phyloP scores from a whole-genome alignment of 75 land plant species.

The Selaginella moellendorffii region DNA sequence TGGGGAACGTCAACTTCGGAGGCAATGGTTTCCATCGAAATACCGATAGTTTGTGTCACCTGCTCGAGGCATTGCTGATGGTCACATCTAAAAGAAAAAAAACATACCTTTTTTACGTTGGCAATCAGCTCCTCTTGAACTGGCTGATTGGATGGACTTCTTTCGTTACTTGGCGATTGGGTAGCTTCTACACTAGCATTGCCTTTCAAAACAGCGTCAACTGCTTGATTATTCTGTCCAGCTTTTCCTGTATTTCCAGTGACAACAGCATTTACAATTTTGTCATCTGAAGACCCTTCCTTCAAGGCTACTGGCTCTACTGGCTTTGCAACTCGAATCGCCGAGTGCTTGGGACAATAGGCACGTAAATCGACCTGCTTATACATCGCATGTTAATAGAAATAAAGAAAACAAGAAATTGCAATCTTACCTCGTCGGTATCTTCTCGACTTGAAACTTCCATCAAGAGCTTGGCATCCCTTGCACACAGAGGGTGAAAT shows the following conservation, averaged over 20 bases:
- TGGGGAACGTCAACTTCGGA: not conserved
- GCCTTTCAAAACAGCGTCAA: not conserved
- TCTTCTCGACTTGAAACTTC: slow-evolving; percentile 67
- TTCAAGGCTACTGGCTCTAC: not conserved
- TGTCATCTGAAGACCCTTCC: too few species aligned
- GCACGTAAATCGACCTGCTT: slow-evolving; percentile 79
- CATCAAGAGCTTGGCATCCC: slow-evolving; percentile 62
- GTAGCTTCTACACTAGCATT: not conserved
- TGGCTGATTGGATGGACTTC: not conserved
- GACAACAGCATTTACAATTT: too few species aligned
- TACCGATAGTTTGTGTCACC: not conserved
- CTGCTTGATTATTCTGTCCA: not conserved
- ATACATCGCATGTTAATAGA: too few species aligned
- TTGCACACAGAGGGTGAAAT: slow-evolving; percentile 89
- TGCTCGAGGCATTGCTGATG: not conserved
- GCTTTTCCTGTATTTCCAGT: too few species aligned
- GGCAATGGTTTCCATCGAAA: not conserved
- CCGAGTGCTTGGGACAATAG: slow-evolving; percentile 72
- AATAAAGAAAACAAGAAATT: slow-evolving; percentile 8
- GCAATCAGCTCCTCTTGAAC: not conserved
- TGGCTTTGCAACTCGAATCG: slow-evolving; percentile 12
- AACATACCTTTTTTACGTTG: not conserved
- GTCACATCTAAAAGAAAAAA: too few species aligned
- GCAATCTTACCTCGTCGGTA: slow-evolving; percentile 46
- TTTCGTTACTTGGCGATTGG: not conserved